Base-by-base conservation (phyloP, 768 basidiomycete genomes). In the Calocera viscosa region DNA sequence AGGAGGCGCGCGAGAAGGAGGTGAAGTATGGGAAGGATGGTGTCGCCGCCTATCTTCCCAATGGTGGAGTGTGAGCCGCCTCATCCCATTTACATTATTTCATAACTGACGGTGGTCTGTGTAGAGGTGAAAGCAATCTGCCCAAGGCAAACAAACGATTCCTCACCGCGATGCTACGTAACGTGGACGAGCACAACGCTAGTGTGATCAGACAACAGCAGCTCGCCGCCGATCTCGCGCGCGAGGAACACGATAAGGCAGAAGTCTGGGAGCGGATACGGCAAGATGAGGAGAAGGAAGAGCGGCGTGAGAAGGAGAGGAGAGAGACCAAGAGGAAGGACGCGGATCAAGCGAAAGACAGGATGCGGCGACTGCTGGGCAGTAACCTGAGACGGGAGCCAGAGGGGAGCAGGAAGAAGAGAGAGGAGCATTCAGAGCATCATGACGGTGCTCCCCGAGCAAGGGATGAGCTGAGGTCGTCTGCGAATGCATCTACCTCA, bases 101-200 rank as follows among this genome's bases (percentile, higher is more conserved):
- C n/a, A n/a, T n/a, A n/a, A n/a, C n/a, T n/a, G n/a, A n/a, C n/a
- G n/a, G n/a, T n/a, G n/a, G n/a, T n/a, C n/a, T n/a, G 19, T 47
- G 43, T 19, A 90, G 87, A 66, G 76, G 82, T 3, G 89, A 91
- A 72, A 83, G 80, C 70, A 86, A 86, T 75, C 86, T 84, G 1
- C 91, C 91, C 0, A 86, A 83, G 70, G 76, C 94, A 1, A 80
- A 82, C 72, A 82, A 80, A 66, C 75, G 78, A 16, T 82, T 82
- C 69, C 71, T 82, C 8, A 72, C 74, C 0, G 72, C 75, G 24
- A 93, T 99, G 68, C 94, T 99, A 67, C 85, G 87, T 71, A 93
- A 84, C 70, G 96, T 96, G 2, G 94, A 96, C 74, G 94, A 94
- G 67, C 96, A 99, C 73, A 99, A 99, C 76, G 86, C 88, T 76